Conservation (phyloP, 305 asterid species). For the Solanum hybrid region DNA sequence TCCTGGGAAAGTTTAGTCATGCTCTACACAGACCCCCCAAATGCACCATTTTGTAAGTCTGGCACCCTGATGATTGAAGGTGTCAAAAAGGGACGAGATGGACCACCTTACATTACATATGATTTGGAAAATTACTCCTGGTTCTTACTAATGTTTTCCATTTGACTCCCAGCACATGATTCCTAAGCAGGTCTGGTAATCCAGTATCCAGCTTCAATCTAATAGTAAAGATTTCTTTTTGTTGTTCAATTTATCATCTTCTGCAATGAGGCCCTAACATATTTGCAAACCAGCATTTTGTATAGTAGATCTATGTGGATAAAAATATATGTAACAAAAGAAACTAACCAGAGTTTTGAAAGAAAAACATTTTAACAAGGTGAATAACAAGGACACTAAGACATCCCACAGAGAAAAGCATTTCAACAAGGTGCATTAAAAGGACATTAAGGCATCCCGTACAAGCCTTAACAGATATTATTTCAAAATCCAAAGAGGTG, state of each 20-base stretch:
- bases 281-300: not conserved
- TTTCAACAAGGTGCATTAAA: not conserved
- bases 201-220: not conserved
- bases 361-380: no score
- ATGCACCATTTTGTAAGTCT: not conserved
- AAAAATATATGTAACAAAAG: not conserved
- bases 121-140: not conserved
- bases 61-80: not conserved
- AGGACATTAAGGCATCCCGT: not conserved
- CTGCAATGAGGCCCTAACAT: not conserved
- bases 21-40: not conserved
- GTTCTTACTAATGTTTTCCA: not conserved
- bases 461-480: not conserved
- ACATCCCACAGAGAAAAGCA: not conserved
- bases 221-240: not conserved
- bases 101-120: not conserved
- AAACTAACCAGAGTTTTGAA: not conserved
- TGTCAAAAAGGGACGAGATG: not conserved
- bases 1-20: not conserved
- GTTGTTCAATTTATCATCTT: not conserved
- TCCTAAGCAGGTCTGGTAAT: not conserved
- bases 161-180: not conserved
- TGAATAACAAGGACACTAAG: not conserved
- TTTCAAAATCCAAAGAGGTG: not conserved
- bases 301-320: not conserved